Percentiles rank a stretch among this genome's conserved stretches.
Conservation (phyloP, 257 asterid species). For the Ajuga chamaepitys region DNA sequence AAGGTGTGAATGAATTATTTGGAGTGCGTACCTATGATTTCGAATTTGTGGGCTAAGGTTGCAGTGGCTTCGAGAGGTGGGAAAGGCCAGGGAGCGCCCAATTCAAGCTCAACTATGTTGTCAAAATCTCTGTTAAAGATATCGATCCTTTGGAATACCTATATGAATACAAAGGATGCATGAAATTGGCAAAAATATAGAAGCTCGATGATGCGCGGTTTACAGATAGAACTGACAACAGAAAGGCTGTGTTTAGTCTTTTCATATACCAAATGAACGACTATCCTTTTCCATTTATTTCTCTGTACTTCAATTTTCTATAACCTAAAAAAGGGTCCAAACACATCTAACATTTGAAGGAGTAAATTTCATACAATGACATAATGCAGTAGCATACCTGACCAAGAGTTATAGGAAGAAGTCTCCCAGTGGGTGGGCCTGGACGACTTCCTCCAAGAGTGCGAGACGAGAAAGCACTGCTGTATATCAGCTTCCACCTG, state of each 20-base stretch:
- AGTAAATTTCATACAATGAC: background rate
- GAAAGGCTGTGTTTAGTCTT: no score
- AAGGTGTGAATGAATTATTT: background rate
- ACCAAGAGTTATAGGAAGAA: constrained; percentile 91
- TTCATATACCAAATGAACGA: background rate
- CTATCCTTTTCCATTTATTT: no score
- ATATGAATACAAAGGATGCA: background rate
- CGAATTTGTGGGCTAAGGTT: constrained; percentile 90
- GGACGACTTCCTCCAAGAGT: constrained; percentile 99
- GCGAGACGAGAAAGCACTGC: constrained; percentile 87
- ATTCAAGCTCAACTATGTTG: constrained; percentile 82
- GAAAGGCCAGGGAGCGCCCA: constrained; percentile 93
- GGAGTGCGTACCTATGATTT: constrained; percentile 45
- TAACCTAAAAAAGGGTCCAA: no score
- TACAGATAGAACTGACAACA: background rate
- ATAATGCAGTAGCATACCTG: constrained; percentile 39
- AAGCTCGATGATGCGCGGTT: background rate
- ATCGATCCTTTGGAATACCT: constrained; percentile 96
- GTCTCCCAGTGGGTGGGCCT: constrained; percentile 93
- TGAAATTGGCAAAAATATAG: background rate
- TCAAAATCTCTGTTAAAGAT: constrained; percentile 79
- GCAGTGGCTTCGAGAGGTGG: constrained; percentile 82
- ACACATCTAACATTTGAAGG: background rate
- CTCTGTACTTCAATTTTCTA: no score
- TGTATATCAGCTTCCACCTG: constrained; percentile 80